Evolutionary conservation across 2,329 filamentous ascomycete species (phyloP).

Genomic region (Gyromitra esculenta): DNA sequence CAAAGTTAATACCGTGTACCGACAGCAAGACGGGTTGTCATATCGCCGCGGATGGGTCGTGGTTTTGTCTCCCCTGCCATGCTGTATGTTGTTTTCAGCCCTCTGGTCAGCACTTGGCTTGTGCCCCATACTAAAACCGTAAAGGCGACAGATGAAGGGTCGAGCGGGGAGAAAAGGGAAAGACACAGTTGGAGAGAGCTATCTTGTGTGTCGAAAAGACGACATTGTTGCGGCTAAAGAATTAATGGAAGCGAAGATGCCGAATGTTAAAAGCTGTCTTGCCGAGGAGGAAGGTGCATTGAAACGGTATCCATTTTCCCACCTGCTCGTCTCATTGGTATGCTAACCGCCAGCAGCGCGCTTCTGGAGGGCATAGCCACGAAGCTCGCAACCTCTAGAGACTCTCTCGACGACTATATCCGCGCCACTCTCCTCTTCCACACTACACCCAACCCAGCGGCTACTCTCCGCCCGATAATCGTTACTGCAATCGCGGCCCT

Average conservation of each 20-base stretch:
- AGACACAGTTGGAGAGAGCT: conserved; percentile 79
- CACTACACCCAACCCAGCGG: conserved; percentile 56
- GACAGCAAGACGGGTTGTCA: conserved; percentile 73
- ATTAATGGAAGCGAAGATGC: conserved; percentile 76
- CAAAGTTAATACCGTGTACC: background rate
- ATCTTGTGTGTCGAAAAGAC: conserved; percentile 74
- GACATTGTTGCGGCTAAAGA: conserved; percentile 76
- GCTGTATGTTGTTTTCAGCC: conserved; percentile 64
- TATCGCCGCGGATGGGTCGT: conserved; percentile 77
- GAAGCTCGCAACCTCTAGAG: conserved; percentile 72
- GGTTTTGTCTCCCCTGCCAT: conserved; percentile 81
- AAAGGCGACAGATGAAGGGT: conserved; percentile 77
- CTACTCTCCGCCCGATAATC: conserved; percentile 35
- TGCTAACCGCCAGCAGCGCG: conserved; percentile 65
- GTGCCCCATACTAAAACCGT: conserved; percentile 56
- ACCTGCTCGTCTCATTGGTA: background rate
- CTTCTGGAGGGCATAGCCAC: conserved; percentile 76
- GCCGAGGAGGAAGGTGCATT: conserved; percentile 74
- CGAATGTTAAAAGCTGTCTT: conserved; percentile 74
- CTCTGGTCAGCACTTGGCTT: too few relatives aligned
- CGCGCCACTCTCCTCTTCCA: conserved; percentile 73
- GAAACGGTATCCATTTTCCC: conserved; percentile 65
- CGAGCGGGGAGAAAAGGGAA: conserved; percentile 81
- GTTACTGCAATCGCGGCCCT: conserved; percentile 31
- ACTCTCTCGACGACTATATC: conserved; percentile 74